phyloP scores from a whole-genome alignment of 306 rosid genomes.

The Castanea mollissima region DNA sequence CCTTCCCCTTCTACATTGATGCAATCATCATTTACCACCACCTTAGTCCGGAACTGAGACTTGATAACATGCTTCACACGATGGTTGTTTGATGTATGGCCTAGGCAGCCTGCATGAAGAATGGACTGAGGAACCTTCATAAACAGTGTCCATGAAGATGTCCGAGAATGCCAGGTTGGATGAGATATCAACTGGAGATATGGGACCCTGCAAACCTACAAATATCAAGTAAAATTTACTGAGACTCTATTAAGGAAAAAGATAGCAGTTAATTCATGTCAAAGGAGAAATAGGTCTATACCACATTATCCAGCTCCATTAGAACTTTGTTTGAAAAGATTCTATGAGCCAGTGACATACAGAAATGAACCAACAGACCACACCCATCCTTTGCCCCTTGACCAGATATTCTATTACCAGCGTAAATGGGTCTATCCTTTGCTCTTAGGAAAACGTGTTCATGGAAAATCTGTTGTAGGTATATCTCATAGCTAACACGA shows the following conservation, averaged over 20 bases:
- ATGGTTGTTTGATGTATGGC: constrained; percentile 35
- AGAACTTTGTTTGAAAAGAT: constrained; percentile 82
- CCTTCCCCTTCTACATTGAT: constrained; percentile 82
- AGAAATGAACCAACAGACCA: constrained; percentile 84
- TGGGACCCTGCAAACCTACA: constrained; percentile 73
- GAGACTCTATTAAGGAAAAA: constrained; percentile 20
- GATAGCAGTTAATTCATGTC: not conserved
- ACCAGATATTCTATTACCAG: constrained; percentile 43
- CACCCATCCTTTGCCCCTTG: constrained; percentile 62
- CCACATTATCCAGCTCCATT: constrained; percentile 84
- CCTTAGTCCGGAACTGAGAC: constrained; percentile 77
- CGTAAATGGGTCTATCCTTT: constrained; percentile 43
- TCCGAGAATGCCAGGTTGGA: constrained; percentile 88
- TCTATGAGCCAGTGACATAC: constrained; percentile 76
- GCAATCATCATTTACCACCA: constrained; percentile 73
- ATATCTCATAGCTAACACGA: constrained; percentile 70
- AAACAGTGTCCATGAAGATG: constrained; percentile 80
- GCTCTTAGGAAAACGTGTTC: constrained; percentile 71
- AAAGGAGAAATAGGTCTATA: constrained; percentile 23
- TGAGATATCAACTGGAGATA: constrained; percentile 73
- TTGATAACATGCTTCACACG: constrained; percentile 39
- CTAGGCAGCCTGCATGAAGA: constrained; percentile 44
- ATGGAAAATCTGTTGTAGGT: constrained; percentile 80
- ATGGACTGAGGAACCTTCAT: constrained; percentile 75
- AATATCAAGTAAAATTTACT: constrained; percentile 14